Evolutionary conservation across 345 rosid species (phyloP).

Genomic region (Boechera stricta): DNA sequence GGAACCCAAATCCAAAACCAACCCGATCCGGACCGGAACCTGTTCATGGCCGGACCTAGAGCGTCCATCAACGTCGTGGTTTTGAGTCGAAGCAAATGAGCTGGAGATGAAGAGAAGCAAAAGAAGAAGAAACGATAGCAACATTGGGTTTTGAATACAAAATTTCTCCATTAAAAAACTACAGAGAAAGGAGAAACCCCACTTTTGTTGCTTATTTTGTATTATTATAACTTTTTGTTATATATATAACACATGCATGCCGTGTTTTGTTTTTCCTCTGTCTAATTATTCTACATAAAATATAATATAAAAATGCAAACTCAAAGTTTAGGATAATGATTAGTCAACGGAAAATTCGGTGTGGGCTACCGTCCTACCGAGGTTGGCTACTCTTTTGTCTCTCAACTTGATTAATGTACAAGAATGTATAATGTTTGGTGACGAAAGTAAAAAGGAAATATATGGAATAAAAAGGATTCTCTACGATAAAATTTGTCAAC

Average conservation of each 20-base stretch:
- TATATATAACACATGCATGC: not conserved
- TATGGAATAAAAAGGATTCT: no score
- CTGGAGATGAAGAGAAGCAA: conserved; percentile 19
- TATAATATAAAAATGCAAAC: not conserved
- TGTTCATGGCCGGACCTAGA: not conserved
- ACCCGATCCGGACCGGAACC: conserved; percentile 25
- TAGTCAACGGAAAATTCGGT: not conserved
- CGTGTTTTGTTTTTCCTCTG: conserved; percentile 22
- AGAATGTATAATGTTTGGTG: not conserved
- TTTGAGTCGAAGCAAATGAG: conserved; percentile 23
- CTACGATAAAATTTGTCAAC: no score
- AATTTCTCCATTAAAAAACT: conserved; percentile 29
- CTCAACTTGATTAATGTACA: not conserved
- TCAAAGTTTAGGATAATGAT: no score
- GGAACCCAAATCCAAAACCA: conserved; percentile 42
- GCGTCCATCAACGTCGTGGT: conserved; percentile 10
- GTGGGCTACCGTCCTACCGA: not conserved
- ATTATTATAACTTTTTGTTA: not conserved
- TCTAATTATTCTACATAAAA: not conserved
- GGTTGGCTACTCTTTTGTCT: conserved; percentile 9
- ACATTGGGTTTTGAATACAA: conserved; percentile 7
- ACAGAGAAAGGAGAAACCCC: not conserved
- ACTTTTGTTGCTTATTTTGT: not conserved
- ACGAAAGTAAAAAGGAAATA: not conserved
- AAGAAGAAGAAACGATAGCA: not conserved